A percentile compares a stretch with the other conserved stretches of the same genome.
phyloP scores from a whole-genome alignment of 176 grass and related monocot species.

The Stipa capillata region DNA sequence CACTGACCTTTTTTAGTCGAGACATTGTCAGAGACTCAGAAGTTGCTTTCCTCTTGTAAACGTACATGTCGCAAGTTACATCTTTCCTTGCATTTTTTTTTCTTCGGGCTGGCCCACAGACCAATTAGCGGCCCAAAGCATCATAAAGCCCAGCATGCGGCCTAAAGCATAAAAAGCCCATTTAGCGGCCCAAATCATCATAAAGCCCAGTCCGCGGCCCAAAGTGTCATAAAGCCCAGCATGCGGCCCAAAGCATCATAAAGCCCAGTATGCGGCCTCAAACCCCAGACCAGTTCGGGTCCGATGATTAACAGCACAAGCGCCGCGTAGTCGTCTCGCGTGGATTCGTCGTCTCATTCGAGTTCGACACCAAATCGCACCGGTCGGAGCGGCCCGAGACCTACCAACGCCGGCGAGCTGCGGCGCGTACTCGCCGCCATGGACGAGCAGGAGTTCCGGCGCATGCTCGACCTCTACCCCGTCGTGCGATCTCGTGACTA shows the following conservation, averaged over 20 bases:
- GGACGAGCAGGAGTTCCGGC: slow-evolving; percentile 88
- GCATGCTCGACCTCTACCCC: slow-evolving; percentile 78
- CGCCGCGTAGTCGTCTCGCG: not conserved
- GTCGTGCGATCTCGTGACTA: slow-evolving; percentile 69
- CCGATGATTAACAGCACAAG: not conserved
- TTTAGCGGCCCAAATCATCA: too few relatives aligned
- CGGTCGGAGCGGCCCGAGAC: not conserved
- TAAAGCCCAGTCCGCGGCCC: too few relatives aligned
- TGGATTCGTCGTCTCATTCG: not conserved
- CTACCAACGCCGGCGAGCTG: not conserved
- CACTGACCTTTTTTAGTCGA: not conserved
- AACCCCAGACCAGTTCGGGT: not conserved
- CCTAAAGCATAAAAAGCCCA: too few relatives aligned
- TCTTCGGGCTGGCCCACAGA: too few relatives aligned
- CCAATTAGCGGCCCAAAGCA: not conserved
- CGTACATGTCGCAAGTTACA: not conserved
- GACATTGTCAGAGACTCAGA: not conserved
- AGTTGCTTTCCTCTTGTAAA: not conserved
- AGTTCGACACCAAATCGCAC: not conserved
- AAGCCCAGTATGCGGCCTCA: not conserved
- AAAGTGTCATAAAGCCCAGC: not conserved
- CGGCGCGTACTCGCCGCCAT: slow-evolving; percentile 19
- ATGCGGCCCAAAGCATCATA: not conserved
- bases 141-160: not conserved
- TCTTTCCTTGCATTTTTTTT: too few relatives aligned